These are phyloP conservation scores for Forsythia suspensa DNA, from an alignment of 257 asterid species.

Conservation along the genomic window DNA sequence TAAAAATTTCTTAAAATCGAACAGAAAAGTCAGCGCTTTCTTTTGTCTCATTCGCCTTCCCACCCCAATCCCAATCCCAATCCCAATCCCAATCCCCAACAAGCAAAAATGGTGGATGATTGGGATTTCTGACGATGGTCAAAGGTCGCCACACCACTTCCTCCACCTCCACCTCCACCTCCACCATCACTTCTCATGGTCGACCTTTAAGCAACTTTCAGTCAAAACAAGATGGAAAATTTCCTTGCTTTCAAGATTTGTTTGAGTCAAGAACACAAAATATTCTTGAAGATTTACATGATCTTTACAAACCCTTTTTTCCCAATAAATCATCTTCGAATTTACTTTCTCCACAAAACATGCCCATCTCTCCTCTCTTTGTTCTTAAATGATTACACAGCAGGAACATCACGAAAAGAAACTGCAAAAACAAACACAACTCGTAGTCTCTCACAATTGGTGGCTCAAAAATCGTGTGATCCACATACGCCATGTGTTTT, in stretches of 20 bases:
- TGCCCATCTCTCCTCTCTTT: slow-evolving; percentile 60
- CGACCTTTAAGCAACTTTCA: slow-evolving; percentile 9
- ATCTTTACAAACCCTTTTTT: slow-evolving; percentile 65
- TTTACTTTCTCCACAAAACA: slow-evolving; percentile 33
- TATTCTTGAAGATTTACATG: slow-evolving; percentile 48
- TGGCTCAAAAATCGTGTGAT: slow-evolving; percentile 21
- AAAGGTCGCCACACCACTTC: no score
- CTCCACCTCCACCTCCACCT: no score
- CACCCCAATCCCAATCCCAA: no score
- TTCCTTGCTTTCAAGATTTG: slow-evolving; percentile 46
- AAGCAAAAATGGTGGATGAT: no score
- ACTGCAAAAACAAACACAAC: slow-evolving; percentile 17
- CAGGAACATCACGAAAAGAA: no score
- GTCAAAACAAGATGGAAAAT: slow-evolving; percentile 36
- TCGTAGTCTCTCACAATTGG: slow-evolving; percentile 32
- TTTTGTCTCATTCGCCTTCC: no score
- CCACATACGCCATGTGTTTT: no score
- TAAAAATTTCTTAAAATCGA: no score
- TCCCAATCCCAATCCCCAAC: no score
- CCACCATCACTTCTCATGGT: no score
- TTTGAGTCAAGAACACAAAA: slow-evolving; percentile 35
- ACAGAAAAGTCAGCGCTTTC: no score
- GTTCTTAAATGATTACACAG: slow-evolving; percentile 55
- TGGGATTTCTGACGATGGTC: no score
- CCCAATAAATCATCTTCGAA: slow-evolving; percentile 5